Evolutionary conservation across 495 filamentous ascomycete species (phyloP), one percentile per base, ranked within the genome.

Genomic region (Collariella sp.): DNA sequence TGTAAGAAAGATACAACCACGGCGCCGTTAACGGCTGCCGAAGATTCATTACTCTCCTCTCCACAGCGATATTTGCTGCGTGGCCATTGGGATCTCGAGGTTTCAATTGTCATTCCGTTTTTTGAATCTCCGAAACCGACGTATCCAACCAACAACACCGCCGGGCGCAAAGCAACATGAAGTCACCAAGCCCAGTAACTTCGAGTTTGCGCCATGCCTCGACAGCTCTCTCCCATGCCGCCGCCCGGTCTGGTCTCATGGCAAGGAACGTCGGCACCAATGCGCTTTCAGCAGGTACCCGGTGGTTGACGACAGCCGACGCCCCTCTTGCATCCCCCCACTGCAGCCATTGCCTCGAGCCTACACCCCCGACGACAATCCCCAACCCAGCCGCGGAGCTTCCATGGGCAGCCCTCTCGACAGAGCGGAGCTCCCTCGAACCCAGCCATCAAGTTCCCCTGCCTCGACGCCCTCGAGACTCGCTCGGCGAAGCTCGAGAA

Each of bases 371-470:
- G 26, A 16, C 40, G 36, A 36, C 24, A 36, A 19, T 20, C 34
- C 6, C 7, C 31, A 39, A 38, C 22, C 13, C 47, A 46, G 10
- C 47, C 46, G 42, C 46, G 68, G 46, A 50, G 39, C 26, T 43
- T 73, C 2, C 70, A 72, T 52, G 64, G 58, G 7, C 69, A 70
- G 15, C 34, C 65, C 10, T 36, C 64, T 6, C 62, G 65, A 23
- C 67, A 66, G 18, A 63, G 68, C 56, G 73, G 74, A 54, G 75
- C 74, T 34, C 73, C 76, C 9, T 88, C 89, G 16, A 98, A 97
- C 62, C 90, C 93, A 2, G 87, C 90, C 43, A 85, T 98, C 72
- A 82, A 86, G 16, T 99, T 99, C 62, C 93, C 93, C 5, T 99
- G 93, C 64, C 84, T 99, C 11, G 93, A 99, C 65, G 88, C 85